These are phyloP conservation scores for Phialocephala subalpina DNA, from an alignment of 2,329 filamentous ascomycete genomes.

Conservation along the genomic window DNA sequence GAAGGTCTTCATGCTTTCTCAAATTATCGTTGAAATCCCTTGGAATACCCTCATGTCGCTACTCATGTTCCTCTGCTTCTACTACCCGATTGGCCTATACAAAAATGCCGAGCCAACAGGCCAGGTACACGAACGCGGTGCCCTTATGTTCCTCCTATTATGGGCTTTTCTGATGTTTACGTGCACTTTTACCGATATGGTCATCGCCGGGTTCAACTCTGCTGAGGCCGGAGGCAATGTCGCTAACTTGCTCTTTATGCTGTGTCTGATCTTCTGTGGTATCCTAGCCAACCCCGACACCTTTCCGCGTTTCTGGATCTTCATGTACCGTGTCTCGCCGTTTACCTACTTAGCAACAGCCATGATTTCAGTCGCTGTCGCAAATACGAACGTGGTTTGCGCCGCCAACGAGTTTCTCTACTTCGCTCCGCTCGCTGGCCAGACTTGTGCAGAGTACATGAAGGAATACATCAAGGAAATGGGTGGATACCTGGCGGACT, in stretches of 20 bases:
- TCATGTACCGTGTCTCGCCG: no score
- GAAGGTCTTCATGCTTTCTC: slow-evolving; percentile 69
- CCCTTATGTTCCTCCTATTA: slow-evolving; percentile 79
- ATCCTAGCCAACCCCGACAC: no score
- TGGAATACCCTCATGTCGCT: slow-evolving; percentile 78
- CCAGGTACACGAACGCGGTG: slow-evolving; percentile 72
- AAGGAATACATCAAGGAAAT: no score
- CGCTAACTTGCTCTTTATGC: slow-evolving; percentile 75
- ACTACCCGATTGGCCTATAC: slow-evolving; percentile 83
- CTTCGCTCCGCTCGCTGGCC: no score
- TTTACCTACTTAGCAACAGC: no score
- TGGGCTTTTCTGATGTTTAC: slow-evolving; percentile 80
- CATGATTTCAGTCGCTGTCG: no score
- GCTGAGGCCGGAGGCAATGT: slow-evolving; percentile 79
- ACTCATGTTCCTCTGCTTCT: slow-evolving; percentile 80
- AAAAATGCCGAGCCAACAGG: slow-evolving; percentile 69
- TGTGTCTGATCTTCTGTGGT: slow-evolving; percentile 75
- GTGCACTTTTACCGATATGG: slow-evolving; percentile 79
- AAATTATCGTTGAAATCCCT: slow-evolving; percentile 82
- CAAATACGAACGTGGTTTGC: no score
- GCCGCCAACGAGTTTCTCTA: no score
- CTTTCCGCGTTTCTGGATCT: no score
- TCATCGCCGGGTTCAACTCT: slow-evolving; percentile 77
- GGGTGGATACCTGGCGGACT: no score
- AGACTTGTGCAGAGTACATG: no score